Conservation (phyloP, 164 flowering plant genomes). For the Berberis vulgaris region DNA sequence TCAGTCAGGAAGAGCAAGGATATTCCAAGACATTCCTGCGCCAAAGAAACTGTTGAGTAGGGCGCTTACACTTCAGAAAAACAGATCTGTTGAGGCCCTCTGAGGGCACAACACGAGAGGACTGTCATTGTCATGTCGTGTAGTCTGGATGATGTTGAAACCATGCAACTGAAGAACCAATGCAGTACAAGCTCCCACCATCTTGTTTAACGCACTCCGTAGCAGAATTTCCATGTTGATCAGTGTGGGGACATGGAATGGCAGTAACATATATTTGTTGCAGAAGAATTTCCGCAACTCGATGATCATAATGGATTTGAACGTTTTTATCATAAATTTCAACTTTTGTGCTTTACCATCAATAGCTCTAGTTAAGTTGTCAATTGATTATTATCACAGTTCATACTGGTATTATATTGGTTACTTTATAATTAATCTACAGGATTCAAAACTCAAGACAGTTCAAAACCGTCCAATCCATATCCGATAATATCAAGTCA, state of each 20-base stretch:
- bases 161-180: conserved; percentile 11
- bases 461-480: too few relatives aligned
- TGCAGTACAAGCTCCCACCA: conserved; percentile 3
- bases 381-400: too few relatives aligned
- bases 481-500: too few relatives aligned
- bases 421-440: too few relatives aligned
- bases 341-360: too few relatives aligned
- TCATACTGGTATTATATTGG: too few relatives aligned
- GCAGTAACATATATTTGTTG: neutral
- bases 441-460: too few relatives aligned
- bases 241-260: neutral
- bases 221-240: neutral
- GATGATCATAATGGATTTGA: too few relatives aligned
- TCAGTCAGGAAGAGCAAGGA: conserved; percentile 31
- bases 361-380: too few relatives aligned
- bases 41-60: conserved; percentile 81
- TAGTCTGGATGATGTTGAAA: conserved; percentile 10
- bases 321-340: too few relatives aligned
- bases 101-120: conserved; percentile 12
- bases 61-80: conserved; percentile 45
- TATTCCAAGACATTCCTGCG: conserved; percentile 85
- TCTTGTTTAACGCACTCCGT: neutral
- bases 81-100: conserved; percentile 16
- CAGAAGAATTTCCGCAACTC: neutral
- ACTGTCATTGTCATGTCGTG: conserved; percentile 10